A percentile compares a stretch with the other conserved stretches of the same genome.
These are phyloP conservation scores for Phialophora chinensis DNA, from an alignment of 2,329 filamentous ascomycete species.

Conservation along the genomic window DNA sequence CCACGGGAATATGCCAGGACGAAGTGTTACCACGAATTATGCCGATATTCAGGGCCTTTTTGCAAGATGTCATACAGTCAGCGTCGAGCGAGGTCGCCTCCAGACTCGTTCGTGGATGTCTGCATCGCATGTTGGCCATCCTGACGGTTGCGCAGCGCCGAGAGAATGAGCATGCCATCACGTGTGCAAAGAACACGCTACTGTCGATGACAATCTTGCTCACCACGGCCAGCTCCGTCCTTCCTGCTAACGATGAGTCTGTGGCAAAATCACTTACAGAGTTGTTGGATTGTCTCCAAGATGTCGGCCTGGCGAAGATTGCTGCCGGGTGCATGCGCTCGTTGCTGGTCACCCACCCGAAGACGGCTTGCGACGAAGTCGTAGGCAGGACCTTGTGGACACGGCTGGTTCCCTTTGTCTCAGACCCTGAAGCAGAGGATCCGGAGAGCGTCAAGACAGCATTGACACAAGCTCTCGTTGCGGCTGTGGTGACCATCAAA, in stretches of 20 bases:
- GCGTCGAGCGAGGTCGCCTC: conserved; percentile 54
- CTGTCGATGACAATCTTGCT: conserved; percentile 88
- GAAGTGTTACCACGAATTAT: conserved; percentile 87
- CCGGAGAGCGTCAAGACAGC: conserved; percentile 75
- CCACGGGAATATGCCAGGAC: conserved; percentile 84
- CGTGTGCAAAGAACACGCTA: conserved; percentile 91
- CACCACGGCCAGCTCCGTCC: conserved; percentile 75
- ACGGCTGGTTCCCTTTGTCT: conserved; percentile 75
- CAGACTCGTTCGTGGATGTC: conserved; percentile 79
- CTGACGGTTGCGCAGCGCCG: conserved; percentile 56
- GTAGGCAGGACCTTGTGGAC: conserved; percentile 78
- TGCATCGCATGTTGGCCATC: conserved; percentile 82
- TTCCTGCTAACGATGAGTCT: conserved; percentile 76
- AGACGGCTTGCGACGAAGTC: conserved; percentile 69
- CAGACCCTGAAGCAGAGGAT: conserved; percentile 71
- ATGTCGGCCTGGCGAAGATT: conserved; percentile 71
- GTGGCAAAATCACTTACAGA: conserved; percentile 78
- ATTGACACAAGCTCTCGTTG: conserved; percentile 74
- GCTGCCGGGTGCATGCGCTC: conserved; percentile 89
- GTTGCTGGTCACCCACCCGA: conserved; percentile 70
- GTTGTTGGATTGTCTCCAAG: conserved; percentile 77
- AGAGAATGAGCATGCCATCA: conserved; percentile 72
- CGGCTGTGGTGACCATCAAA: conserved; percentile 62
- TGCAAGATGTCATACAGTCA: conserved; percentile 63
- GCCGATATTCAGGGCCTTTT: conserved; percentile 89